These are phyloP conservation scores for Aspergillus terreus DNA, from an alignment of 2,329 filamentous ascomycete genomes.

Conservation along the genomic window DNA sequence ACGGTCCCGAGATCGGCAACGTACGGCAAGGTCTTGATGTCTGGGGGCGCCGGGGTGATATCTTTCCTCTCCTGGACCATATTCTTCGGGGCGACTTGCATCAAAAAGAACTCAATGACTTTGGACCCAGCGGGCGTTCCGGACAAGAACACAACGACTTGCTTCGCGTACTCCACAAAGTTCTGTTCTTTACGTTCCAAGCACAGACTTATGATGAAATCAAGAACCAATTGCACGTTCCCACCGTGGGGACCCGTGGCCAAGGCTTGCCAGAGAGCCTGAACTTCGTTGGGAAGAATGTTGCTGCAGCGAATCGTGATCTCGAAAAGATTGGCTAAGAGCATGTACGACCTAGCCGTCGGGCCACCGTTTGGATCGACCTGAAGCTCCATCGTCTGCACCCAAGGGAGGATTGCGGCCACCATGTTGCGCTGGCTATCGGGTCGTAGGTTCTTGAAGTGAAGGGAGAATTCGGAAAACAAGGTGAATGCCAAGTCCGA, in stretches of 20 bases:
- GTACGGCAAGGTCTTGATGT: conserved; percentile 75
- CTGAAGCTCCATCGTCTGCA: conserved; percentile 88
- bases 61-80: conserved; percentile 91
- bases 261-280: conserved; percentile 94
- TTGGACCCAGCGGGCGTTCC: conserved; percentile 81
- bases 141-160: conserved; percentile 94
- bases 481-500: conserved; percentile 86
- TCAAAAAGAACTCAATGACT: conserved; percentile 86
- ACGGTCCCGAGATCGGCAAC: conserved; percentile 78
- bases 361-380: conserved; percentile 88
- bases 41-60: conserved; percentile 60
- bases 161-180: conserved; percentile 96
- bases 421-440: conserved; percentile 90
- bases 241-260: conserved; percentile 88
- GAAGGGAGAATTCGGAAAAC: conserved; percentile 91
- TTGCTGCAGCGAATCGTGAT: conserved; percentile 91
- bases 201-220: conserved; percentile 94
- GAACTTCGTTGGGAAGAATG: conserved; percentile 90
- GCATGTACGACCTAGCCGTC: conserved; percentile 87
- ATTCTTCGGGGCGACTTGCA: conserved; percentile 90
- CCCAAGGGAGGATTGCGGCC: conserved; percentile 91
- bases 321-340: conserved; percentile 90
- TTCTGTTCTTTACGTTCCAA: conserved; percentile 94
- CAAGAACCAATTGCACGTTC: conserved; percentile 89
- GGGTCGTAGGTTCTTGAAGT: conserved; percentile 82